Percentiles rank a stretch among this genome's conserved stretches.
Evolutionary conservation across 371 early-diverging fungal genomes (phyloP).

Genomic region (Aphelidium insulamus): DNA sequence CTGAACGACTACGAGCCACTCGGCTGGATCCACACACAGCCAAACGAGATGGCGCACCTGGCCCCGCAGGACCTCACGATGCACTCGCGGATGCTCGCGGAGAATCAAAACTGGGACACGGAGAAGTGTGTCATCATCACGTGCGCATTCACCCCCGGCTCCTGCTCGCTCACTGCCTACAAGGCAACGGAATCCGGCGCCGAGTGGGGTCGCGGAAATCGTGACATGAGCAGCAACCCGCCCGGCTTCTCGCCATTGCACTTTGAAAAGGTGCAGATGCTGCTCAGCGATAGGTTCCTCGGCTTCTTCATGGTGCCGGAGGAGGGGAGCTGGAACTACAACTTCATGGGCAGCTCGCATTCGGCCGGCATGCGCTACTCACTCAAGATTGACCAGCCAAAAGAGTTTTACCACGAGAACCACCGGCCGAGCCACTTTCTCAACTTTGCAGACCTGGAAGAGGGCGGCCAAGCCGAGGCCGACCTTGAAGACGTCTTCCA

Average conservation of each 20-base stretch:
- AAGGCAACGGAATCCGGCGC: constrained; percentile 82
- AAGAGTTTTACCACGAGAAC: constrained; percentile 86
- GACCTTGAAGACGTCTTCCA: constrained; percentile 49
- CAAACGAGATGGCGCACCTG: constrained; percentile 73
- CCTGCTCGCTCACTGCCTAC: constrained; percentile 84
- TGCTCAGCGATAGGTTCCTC: constrained; percentile 77
- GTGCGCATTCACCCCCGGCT: constrained; percentile 91
- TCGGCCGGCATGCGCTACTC: constrained; percentile 74
- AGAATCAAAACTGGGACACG: constrained; percentile 82
- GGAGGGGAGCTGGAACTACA: constrained; percentile 87
- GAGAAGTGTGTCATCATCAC: constrained; percentile 76
- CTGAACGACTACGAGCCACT: constrained; percentile 80
- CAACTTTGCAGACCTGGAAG: constrained; percentile 73
- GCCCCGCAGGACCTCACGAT: constrained; percentile 76
- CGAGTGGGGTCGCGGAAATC: constrained; percentile 80
- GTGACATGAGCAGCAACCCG: constrained; percentile 48
- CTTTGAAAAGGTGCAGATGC: constrained; percentile 85
- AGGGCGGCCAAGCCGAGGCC: constrained; percentile 23
- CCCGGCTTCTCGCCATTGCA: constrained; percentile 67
- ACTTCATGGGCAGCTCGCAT: constrained; percentile 83
- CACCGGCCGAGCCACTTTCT: constrained; percentile 90
- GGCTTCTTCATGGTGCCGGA: constrained; percentile 96
- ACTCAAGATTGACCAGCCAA: constrained; percentile 70
- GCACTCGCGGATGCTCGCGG: constrained; percentile 67
- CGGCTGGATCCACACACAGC: constrained; percentile 95